Evolutionary conservation across 345 rosid genomes (phyloP).

Genomic region (Fremontodendron californicum): DNA sequence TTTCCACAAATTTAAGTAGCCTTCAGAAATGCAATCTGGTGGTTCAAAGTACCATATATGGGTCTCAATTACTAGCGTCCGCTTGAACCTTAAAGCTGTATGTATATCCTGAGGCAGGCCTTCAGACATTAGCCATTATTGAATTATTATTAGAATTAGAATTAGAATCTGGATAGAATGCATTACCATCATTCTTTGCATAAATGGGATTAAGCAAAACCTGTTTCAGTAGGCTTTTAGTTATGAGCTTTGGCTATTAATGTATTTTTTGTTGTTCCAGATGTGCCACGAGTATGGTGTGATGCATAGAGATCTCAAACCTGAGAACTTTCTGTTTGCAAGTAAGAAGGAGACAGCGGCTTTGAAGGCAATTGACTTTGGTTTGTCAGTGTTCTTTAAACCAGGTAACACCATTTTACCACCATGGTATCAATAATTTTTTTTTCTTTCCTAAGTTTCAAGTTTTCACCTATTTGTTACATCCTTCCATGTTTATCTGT

Average conservation of each 20-base stretch:
- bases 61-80: too few species aligned
- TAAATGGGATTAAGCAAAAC: background rate
- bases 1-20: background rate
- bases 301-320: conserved; percentile 88
- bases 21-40: background rate
- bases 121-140: background rate
- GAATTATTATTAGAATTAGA: background rate
- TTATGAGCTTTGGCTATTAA: conserved; percentile 7
- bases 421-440: background rate
- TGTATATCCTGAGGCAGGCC: background rate
- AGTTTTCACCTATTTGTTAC: background rate
- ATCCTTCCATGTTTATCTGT: background rate
- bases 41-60: too few species aligned
- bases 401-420: conserved; percentile 53
- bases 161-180: background rate
- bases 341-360: conserved; percentile 86
- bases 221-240: background rate
- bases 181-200: background rate
- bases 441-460: background rate
- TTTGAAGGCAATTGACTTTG: conserved; percentile 87
- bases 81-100: too few species aligned
- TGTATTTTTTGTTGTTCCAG: conserved; percentile 33
- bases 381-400: conserved; percentile 85
- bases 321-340: conserved; percentile 82
- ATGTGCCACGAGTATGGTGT: conserved; percentile 88